Conservation (phyloP, 768 basidiomycete genomes). For the Trametes maxima region DNA sequence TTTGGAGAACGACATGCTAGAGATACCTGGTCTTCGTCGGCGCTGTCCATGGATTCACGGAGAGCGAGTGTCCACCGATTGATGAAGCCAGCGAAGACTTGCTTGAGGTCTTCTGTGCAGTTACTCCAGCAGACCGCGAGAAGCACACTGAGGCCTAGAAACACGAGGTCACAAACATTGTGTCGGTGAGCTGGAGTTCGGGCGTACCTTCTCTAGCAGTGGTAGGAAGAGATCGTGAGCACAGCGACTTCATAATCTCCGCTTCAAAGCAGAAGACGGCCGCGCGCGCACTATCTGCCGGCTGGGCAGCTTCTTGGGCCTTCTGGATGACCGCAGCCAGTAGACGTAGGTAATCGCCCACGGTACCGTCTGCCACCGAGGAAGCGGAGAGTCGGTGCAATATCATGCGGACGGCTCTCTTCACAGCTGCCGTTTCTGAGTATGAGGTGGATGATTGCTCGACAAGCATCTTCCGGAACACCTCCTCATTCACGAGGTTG, state of each 20-base stretch:
- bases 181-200: no score
- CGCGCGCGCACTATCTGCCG: neutral
- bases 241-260: slow-evolving; percentile 1
- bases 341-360: slow-evolving; percentile 6
- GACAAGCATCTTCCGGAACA: slow-evolving; percentile 39
- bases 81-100: neutral
- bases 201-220: slow-evolving; percentile 4
- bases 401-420: slow-evolving; percentile 42
- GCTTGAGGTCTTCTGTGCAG: neutral
- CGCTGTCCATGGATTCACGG: slow-evolving; percentile 6
- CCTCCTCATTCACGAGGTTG: slow-evolving; percentile 25
- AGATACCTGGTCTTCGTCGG: slow-evolving; percentile 10
- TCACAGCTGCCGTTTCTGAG: slow-evolving; percentile 35
- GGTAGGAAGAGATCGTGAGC: neutral
- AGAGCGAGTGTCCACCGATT: slow-evolving; percentile 3
- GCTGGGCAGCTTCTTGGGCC: neutral
- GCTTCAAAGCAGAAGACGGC: slow-evolving; percentile 6
- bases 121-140: neutral
- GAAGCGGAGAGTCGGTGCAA: slow-evolving; percentile 33
- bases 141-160: slow-evolving; percentile 2
- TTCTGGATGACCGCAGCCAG: slow-evolving; percentile 8
- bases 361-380: slow-evolving; percentile 25
- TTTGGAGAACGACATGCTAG: neutral
- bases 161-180: neutral
- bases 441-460: slow-evolving; percentile 34